A percentile compares a stretch with the other conserved stretches of the same genome.
Evolutionary conservation across 176 grass and related monocot genomes (phyloP).

Genomic region (Guadua angustifolia): DNA sequence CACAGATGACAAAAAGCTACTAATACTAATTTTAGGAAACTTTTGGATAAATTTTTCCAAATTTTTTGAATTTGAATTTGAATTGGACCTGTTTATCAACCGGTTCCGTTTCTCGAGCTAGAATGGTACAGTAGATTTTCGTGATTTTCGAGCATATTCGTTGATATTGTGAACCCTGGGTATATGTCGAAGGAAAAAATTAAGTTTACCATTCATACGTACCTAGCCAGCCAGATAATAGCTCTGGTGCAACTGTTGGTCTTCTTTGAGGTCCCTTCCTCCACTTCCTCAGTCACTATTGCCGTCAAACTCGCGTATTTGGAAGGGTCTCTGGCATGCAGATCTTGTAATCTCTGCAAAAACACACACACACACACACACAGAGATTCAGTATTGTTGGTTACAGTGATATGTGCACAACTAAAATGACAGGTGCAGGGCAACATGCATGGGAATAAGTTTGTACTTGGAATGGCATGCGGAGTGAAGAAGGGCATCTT

Average conservation of each 20-base stretch:
- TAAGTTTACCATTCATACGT: background rate
- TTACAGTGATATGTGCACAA: background rate
- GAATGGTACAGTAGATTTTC: too few relatives aligned
- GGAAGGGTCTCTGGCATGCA: constrained; percentile 54
- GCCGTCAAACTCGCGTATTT: constrained; percentile 56
- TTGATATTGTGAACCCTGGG: too few relatives aligned
- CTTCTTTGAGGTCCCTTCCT: constrained; percentile 62
- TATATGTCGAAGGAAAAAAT: background rate
- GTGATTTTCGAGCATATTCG: too few relatives aligned
- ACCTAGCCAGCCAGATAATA: constrained; percentile 82
- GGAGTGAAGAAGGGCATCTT: background rate
- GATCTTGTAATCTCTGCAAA: constrained; percentile 73
- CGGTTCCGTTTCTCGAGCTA: too few relatives aligned
- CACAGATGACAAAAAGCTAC: too few relatives aligned
- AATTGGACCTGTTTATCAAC: too few relatives aligned
- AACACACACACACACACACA: background rate
- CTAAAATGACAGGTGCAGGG: too few relatives aligned
- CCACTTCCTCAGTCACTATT: constrained; percentile 66
- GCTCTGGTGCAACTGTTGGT: constrained; percentile 76
- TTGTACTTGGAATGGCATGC: too few relatives aligned
- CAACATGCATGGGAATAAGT: background rate
- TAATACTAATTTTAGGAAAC: too few relatives aligned
- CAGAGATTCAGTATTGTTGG: background rate
- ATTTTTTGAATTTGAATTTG: too few relatives aligned
- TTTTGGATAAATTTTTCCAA: too few relatives aligned